These are phyloP conservation scores for Macrolepiota fuliginosa DNA, from an alignment of 768 basidiomycete genomes.

Conservation along the genomic window DNA sequence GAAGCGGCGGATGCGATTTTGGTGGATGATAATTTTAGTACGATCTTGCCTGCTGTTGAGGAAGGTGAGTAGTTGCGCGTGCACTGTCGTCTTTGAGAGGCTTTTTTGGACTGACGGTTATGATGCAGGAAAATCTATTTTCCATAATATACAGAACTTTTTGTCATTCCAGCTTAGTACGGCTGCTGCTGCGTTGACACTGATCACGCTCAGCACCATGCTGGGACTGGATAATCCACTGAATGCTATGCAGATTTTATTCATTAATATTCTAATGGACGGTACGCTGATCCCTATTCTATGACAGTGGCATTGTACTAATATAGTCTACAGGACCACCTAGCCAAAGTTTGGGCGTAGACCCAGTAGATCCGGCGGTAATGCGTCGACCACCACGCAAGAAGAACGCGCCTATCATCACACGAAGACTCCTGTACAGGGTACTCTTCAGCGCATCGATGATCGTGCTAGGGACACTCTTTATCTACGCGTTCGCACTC, in stretches of 20 bases:
- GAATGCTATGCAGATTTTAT: constrained; percentile 99
- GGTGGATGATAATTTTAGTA: constrained; percentile 96
- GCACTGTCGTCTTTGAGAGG: constrained; percentile 10
- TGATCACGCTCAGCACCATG: constrained; percentile 93
- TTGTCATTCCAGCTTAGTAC: constrained; percentile 96
- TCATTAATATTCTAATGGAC: constrained; percentile 99
- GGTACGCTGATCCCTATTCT: constrained; percentile 46
- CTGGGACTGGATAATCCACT: constrained; percentile 88
- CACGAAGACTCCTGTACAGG: constrained; percentile 63
- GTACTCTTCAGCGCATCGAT: constrained; percentile 93
- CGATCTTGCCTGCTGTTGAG: constrained; percentile 91
- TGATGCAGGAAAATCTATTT: constrained; percentile 84
- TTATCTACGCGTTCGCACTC: constrained; percentile 80
- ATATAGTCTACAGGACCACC: constrained; percentile 64
- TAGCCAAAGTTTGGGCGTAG: constrained; percentile 93
- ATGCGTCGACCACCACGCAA: constrained; percentile 93
- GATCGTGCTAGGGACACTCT: constrained; percentile 87
- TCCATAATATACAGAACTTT: constrained; percentile 99
- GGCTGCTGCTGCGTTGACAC: constrained; percentile 91
- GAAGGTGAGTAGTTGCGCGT: constrained; percentile 56
- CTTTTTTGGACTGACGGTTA: neutral
- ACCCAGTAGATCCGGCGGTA: constrained; percentile 90
- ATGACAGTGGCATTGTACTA: neutral
- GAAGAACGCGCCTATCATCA: constrained; percentile 90
- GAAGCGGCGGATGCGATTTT: constrained; percentile 97